Conservation (phyloP, 805 yeast species). For the Metschnikowia similis region DNA sequence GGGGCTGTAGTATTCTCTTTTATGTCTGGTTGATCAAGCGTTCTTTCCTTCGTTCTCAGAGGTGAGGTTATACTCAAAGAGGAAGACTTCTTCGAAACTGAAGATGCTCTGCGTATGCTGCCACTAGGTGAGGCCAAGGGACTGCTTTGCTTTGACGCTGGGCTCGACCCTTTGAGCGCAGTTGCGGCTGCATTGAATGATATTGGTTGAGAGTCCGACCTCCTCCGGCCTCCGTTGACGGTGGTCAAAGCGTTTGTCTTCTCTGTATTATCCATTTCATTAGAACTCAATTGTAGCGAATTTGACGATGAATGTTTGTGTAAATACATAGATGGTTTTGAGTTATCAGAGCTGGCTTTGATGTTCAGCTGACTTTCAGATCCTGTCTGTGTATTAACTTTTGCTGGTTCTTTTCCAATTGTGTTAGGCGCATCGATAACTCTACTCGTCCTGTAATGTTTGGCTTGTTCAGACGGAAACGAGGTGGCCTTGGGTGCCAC, state of each 20-base stretch:
- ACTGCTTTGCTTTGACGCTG: not conserved
- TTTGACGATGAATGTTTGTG: conserved; percentile 7
- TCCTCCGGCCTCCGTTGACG: conserved; percentile 22
- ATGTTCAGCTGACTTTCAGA: not conserved
- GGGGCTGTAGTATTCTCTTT: conserved; percentile 2
- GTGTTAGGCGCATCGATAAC: not conserved
- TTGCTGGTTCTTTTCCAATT: not conserved
- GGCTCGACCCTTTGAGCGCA: conserved; percentile 18
- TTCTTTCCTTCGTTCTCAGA: conserved; percentile 1
- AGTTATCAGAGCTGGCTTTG: not conserved
- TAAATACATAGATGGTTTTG: not conserved
- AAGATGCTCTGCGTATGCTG: conserved; percentile 6
- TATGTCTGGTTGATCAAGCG: conserved; percentile 12
- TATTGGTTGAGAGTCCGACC: conserved; percentile 37
- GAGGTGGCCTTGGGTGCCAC: not conserved
- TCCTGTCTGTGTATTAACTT: not conserved
- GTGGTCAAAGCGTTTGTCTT: conserved; percentile 8
- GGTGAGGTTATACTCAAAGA: conserved; percentile 6
- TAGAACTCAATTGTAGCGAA: conserved; percentile 6
- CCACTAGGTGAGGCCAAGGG: conserved; percentile 17
- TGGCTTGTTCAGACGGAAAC: not conserved
- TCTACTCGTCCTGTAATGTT: not conserved
- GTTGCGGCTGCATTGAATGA: conserved; percentile 27
- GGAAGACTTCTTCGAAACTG: conserved; percentile 8
- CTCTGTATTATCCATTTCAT: conserved; percentile 2